Evolutionary conservation across 2,329 filamentous ascomycete species (phyloP), one percentile per base, ranked within the genome.

Genomic region (Chaetomiaceae sp.): DNA sequence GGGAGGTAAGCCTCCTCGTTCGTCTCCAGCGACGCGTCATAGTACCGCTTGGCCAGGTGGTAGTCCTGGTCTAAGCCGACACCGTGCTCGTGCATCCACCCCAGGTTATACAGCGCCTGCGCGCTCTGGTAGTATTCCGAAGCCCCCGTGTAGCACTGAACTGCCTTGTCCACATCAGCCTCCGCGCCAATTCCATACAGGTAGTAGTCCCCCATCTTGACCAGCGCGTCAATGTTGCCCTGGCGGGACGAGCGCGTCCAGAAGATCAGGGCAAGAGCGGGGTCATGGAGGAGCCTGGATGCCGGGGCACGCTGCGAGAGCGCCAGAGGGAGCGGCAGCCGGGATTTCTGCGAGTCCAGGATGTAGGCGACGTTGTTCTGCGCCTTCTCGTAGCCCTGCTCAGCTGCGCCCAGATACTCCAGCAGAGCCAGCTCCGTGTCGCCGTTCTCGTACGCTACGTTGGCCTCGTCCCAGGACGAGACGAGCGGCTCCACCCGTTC

Each of bases 51-150:
- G 2, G 94, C 93, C 47, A 98, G 81, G 61, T 98, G 93, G 64
- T 94, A 98, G 62, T 98, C 93, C 63, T 98, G 93, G 45, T 86
- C 84, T 17, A 97, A 78, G 2, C 90, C 88, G 40, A 97, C 75
- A 7, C 93, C 93, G 60, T 97, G 96, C 67, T 98, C 93, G 61
- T 98, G 89, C 91, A 98, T 97, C 93, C 93, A 98, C 5, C 93
- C 94, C 12, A 98, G 73, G 59, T 98, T 97, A 79, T 89, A 98
- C 47, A 96, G 80, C 12, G 94, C 93, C 67, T 98, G 94, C 2
- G 91, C 93, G 57, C 88, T 95, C 61, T 89, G 85, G 56, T 91
- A 83, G 49, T 86, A 89, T 61, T 98, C 93, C 0, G 90, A 90
- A 1, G 93, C 93, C 4, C 88, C 86, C 43, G 86, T 84, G 60